Evolutionary conservation across 768 basidiomycete species (phyloP), one percentile per base, ranked within the genome.

Genomic region (Russula vinacea): DNA sequence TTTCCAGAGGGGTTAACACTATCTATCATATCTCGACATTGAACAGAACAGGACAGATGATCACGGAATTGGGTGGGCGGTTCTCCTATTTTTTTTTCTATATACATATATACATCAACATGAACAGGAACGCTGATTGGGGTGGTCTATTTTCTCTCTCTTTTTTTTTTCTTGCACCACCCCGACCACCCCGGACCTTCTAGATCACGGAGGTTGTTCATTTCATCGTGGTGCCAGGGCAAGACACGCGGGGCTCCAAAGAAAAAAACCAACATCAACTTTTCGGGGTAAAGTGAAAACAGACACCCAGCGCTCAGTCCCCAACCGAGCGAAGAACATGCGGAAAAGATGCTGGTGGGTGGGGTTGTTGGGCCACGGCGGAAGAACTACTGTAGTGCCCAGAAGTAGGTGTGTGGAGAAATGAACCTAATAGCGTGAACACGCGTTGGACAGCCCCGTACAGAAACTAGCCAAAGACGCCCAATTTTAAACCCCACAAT

Each of bases 31-130:
- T 47, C 29, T 29, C 45, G 32, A 45, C 22, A 13, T 24, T 5
- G 29, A 29, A 29, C 29, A 29, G 35, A 33, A 16, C 45, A 57
- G 35, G 45, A 53, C 19, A 37, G 52, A 64, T 64, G 52, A 64
- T 64, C 58, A 60, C 63, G 53, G 58, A 60, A 39, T 64, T 50
- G 13, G 11, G 29, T 29, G 29, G 29, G 29, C 29, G 2, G 29
- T 29, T 29, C 29, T 29, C 29, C 29, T 29, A 29, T 29, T n/a
- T n/a, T n/a, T n/a, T n/a, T n/a, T n/a, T n/a, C n/a, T 29, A 29
- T 29, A 29, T 29, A 29, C 5, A 29, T 29, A 29, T 29, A 29
- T 29, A 29, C 29, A 29, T 29, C 29, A 29, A 29, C 29, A 29
- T 29, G 2, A 29, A 29, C 29, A 29, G 29, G 29, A 29, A 29